Conservation (phyloP, 2,329 filamentous ascomycete genomes). For the Fusarium humuli region DNA sequence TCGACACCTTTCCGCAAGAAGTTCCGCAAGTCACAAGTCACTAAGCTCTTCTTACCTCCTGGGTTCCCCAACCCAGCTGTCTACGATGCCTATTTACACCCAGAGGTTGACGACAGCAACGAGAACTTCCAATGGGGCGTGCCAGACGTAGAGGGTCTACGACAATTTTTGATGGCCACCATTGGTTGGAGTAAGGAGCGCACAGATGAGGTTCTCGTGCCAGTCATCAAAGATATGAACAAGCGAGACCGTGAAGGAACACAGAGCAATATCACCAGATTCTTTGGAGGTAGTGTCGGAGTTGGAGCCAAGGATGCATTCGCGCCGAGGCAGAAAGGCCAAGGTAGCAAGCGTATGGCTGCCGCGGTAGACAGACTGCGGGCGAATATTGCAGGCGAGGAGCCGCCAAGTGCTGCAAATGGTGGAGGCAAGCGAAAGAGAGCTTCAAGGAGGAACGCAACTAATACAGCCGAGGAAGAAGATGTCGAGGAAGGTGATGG, state of each 20-base stretch:
- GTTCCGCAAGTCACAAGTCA: slow-evolving; percentile 81
- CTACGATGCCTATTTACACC: slow-evolving; percentile 83
- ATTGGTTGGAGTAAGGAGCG: slow-evolving; percentile 93
- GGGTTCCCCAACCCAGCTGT: slow-evolving; percentile 84
- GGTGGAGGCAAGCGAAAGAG: slow-evolving; percentile 45
- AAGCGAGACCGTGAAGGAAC: slow-evolving; percentile 87
- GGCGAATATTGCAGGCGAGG: slow-evolving; percentile 47
- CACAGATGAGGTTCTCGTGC: slow-evolving; percentile 94
- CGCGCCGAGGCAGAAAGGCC: slow-evolving; percentile 73
- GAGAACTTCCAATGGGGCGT: slow-evolving; percentile 95
- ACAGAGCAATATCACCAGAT: slow-evolving; percentile 95
- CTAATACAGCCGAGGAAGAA: slow-evolving; percentile 32
- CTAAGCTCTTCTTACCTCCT: slow-evolving; percentile 87
- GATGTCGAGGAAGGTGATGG: slow-evolving; percentile 32
- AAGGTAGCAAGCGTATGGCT: slow-evolving; percentile 79
- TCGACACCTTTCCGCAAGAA: slow-evolving; percentile 80
- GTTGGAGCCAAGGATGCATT: slow-evolving; percentile 75
- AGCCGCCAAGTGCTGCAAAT: slow-evolving; percentile 1
- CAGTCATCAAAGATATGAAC: slow-evolving; percentile 97
- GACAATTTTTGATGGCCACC: slow-evolving; percentile 87
- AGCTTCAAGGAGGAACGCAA: slow-evolving; percentile 28
- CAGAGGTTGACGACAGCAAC: slow-evolving; percentile 83
- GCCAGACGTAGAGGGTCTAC: slow-evolving; percentile 86
- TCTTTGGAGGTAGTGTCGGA: slow-evolving; percentile 81
- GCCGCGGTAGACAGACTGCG: slow-evolving; percentile 77